These are phyloP conservation scores for Ceratobasidium sp. DNA, from an alignment of 1,284 basidiomycete genomes.

Conservation along the genomic window DNA sequence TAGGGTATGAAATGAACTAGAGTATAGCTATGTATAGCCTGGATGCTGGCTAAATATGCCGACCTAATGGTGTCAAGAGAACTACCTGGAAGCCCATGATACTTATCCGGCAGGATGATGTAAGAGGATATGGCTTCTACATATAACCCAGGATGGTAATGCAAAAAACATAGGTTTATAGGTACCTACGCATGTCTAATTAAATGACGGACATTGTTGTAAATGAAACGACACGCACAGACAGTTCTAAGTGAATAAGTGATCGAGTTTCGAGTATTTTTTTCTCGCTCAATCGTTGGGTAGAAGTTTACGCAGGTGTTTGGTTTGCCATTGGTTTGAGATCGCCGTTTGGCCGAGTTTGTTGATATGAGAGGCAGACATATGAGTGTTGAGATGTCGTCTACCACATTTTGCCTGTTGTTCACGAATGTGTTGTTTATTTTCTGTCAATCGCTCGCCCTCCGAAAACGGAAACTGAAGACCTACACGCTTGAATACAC, in stretches of 20 bases:
- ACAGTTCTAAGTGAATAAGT: not conserved
- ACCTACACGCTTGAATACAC: constrained; percentile 83
- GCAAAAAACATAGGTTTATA: not conserved
- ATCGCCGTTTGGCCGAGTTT: constrained; percentile 74
- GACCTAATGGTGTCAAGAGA: not conserved
- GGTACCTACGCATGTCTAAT: not conserved
- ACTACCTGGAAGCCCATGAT: not conserved
- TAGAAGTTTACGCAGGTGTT: constrained; percentile 36
- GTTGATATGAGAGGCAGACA: constrained; percentile 76
- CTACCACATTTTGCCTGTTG: constrained; percentile 76
- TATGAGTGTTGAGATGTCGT: constrained; percentile 78
- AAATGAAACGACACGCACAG: not conserved
- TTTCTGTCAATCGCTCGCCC: constrained; percentile 2
- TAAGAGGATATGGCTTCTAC: no score
- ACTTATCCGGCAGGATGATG: not conserved
- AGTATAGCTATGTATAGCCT: not conserved
- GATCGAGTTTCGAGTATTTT: not conserved
- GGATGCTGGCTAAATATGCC: not conserved
- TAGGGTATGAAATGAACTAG: not conserved
- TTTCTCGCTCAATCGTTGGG: constrained; percentile 14
- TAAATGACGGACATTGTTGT: not conserved
- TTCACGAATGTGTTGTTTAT: constrained; percentile 38
- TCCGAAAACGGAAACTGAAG: constrained; percentile 26
- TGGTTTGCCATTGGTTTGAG: constrained; percentile 59
- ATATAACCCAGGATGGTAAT: not conserved